Conservation (phyloP, 164 flowering plant genomes). For the Pachysandra terminalis region DNA sequence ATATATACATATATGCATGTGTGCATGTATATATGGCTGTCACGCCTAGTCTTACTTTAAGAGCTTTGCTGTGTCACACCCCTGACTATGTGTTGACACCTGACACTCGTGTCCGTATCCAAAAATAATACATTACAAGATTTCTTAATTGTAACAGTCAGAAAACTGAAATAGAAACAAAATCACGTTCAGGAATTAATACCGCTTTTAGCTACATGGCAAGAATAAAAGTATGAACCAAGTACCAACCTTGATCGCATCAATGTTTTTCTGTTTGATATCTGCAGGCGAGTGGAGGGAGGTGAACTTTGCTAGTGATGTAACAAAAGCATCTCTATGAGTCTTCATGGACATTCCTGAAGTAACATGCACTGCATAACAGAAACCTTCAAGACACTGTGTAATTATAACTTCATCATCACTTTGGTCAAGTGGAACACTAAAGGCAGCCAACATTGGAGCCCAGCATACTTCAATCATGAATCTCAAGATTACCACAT, state of each 20-base stretch:
- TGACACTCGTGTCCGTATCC: too few relatives aligned
- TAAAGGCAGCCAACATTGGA: slow-evolving; percentile 99
- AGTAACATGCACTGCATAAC: slow-evolving; percentile 89
- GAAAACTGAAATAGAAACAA: too few relatives aligned
- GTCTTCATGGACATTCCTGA: slow-evolving; percentile 99
- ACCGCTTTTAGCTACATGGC: not conserved
- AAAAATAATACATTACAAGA: too few relatives aligned
- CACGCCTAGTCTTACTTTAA: too few relatives aligned
- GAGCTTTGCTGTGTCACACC: too few relatives aligned
- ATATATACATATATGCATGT: too few relatives aligned
- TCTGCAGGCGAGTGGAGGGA: slow-evolving; percentile 98
- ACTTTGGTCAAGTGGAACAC: slow-evolving; percentile 99
- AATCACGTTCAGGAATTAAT: too few relatives aligned
- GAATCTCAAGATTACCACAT: slow-evolving; percentile 90
- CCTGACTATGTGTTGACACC: too few relatives aligned
- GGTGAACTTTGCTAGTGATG: slow-evolving; percentile 97
- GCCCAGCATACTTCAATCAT: slow-evolving; percentile 99
- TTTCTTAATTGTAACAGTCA: too few relatives aligned
- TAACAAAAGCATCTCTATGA: slow-evolving; percentile 98
- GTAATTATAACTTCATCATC: slow-evolving; percentile 78
- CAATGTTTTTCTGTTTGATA: slow-evolving; percentile 93
- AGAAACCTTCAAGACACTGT: slow-evolving; percentile 88
- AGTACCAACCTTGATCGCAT: slow-evolving; percentile 77
- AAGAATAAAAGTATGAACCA: not conserved
- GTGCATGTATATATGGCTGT: too few relatives aligned